phyloP scores from a whole-genome alignment of 306 rosid genomes.

The Arachis hypogaea region DNA sequence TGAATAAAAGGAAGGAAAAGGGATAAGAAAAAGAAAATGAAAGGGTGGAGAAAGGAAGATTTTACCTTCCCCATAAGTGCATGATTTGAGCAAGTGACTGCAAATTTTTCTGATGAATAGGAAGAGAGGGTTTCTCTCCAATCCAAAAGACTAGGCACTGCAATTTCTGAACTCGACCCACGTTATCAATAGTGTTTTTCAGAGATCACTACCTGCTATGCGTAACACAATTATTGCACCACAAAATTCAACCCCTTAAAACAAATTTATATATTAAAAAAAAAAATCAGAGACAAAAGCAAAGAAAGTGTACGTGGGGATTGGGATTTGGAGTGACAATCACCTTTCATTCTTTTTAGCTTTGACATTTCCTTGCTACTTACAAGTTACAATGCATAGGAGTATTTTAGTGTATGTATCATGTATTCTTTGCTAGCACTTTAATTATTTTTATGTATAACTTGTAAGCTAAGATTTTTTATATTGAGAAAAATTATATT shows the following conservation, averaged over 20 bases:
- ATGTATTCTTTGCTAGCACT: not conserved
- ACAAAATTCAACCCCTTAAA: slow-evolving; percentile 26
- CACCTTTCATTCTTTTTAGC: not conserved
- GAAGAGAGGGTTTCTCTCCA: slow-evolving; percentile 20
- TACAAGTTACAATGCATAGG: too few relatives aligned
- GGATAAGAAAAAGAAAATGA: too few relatives aligned
- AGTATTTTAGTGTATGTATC: too few relatives aligned
- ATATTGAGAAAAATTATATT: too few relatives aligned
- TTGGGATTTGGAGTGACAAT: not conserved
- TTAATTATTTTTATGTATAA: too few relatives aligned
- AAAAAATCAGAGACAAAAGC: not conserved
- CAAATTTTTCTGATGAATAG: slow-evolving; percentile 21
- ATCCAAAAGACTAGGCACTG: slow-evolving; percentile 45
- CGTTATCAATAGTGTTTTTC: slow-evolving; percentile 43
- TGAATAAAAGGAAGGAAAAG: too few relatives aligned
- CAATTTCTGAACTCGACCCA: slow-evolving; percentile 32
- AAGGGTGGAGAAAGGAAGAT: not conserved
- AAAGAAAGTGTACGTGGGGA: not conserved
- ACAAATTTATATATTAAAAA: too few relatives aligned
- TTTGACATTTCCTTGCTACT: not conserved
- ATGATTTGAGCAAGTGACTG: slow-evolving; percentile 40
- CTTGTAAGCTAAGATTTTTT: too few relatives aligned
- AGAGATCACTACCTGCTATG: not conserved
- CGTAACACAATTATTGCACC: slow-evolving; percentile 36
- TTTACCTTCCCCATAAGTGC: slow-evolving; percentile 67